Conservation (phyloP, 495 filamentous ascomycete species). For the Neurospora africana region DNA sequence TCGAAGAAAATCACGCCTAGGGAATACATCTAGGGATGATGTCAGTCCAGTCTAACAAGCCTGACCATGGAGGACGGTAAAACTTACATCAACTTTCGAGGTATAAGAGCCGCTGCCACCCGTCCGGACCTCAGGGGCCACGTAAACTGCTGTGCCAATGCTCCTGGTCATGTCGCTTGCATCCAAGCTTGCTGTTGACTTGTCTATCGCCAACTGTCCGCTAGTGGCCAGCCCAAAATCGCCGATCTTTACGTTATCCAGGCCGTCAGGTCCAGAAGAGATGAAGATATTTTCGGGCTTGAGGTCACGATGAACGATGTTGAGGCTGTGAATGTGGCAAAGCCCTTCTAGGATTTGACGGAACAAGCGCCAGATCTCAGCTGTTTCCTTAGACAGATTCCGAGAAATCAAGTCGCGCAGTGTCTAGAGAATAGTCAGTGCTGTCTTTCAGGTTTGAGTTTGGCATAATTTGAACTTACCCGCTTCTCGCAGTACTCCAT, state of each 20-base stretch:
- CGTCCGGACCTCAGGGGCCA: slow-evolving; percentile 78
- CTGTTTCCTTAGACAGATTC: slow-evolving; percentile 56
- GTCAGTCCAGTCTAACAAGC: slow-evolving; percentile 8
- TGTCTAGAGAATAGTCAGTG: slow-evolving; percentile 41
- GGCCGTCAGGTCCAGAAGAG: slow-evolving; percentile 47
- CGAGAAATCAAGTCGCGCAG: slow-evolving; percentile 82
- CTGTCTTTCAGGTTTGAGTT: neutral
- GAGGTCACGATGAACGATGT: slow-evolving; percentile 93
- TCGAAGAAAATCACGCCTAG: slow-evolving; percentile 97
- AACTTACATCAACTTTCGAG: slow-evolving; percentile 79
- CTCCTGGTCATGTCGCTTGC: slow-evolving; percentile 59
- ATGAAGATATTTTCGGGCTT: slow-evolving; percentile 98
- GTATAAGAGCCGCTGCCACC: slow-evolving; percentile 69
- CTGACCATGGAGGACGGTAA: neutral
- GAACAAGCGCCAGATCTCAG: slow-evolving; percentile 81
- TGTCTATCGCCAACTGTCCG: slow-evolving; percentile 59
- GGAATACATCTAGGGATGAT: slow-evolving; percentile 70
- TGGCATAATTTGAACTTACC: slow-evolving; percentile 34
- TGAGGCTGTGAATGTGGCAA: slow-evolving; percentile 78
- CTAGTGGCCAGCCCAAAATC: slow-evolving; percentile 93
- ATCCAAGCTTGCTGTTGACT: slow-evolving; percentile 49
- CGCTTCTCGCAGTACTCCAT: slow-evolving; percentile 98
- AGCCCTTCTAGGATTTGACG: slow-evolving; percentile 87
- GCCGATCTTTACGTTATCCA: slow-evolving; percentile 85
- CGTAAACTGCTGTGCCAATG: slow-evolving; percentile 90